Evolutionary conservation across 495 filamentous ascomycete species (phyloP), one percentile per base, ranked within the genome.

Genomic region (Cercophora newfieldiana): DNA sequence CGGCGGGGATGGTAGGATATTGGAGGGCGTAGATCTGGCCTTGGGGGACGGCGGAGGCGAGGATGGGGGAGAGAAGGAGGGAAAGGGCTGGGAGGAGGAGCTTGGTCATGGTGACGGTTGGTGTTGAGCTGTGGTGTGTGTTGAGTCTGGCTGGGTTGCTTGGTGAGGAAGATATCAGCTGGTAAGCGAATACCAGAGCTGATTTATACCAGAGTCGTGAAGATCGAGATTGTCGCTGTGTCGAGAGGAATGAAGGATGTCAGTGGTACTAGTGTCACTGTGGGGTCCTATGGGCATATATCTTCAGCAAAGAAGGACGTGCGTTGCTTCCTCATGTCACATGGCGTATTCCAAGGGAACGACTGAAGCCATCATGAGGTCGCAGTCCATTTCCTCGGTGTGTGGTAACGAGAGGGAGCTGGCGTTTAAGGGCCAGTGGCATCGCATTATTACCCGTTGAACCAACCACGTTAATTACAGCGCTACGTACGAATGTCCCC

Each of bases 11-110:
- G 68, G 61, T 66, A 64, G 37, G 37, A 16, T 44, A 44, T 8
- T 76, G 76, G 21, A 79, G 47, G 30, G 76, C 67, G 56, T 61
- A 53, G 68, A 79, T 76, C 33, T 70, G 57, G 12, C 71, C 76
- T 44, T 14, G 18, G 37, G 37, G 12, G 37, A 44, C 10, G 37
- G 37, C 37, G 37, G 37, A 6, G 37, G 37, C 10, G 37, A 44
- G 37, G 30, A 33, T 4, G 30, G 12, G 30, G 30, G 4, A 5
- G 18, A 44, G 3, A 16, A 16, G 18, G 37, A 44, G 37, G 37
- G 18, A 33, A 33, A 33, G 37, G 12, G 37, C 2, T 44, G 37
- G 37, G 3, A 2, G 12, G 4, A 5, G 10, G 10, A 44, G 12
- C 2, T 4, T 44, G 37, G 37, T 33, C 10, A 44, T 4, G 3